These are phyloP conservation scores for Sordariomycetes sp. DNA, from an alignment of 2,329 filamentous ascomycete genomes.

Conservation along the genomic window DNA sequence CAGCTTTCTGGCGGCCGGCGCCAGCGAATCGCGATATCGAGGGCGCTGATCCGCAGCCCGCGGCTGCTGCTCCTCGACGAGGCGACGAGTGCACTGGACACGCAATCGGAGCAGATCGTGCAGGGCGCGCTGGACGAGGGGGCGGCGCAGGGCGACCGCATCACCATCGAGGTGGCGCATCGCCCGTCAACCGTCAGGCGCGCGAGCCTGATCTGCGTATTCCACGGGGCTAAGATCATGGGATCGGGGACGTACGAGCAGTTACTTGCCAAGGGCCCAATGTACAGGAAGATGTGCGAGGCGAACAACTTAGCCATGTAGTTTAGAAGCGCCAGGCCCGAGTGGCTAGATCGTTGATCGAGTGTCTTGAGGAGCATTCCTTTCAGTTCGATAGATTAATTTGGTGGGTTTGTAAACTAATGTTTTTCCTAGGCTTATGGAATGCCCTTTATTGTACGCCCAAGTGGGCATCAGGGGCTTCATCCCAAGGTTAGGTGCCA, in stretches of 20 bases:
- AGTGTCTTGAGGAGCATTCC: too few species aligned
- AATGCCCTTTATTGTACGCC: too few species aligned
- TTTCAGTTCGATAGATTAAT: too few species aligned
- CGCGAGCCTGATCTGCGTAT: conserved; percentile 50
- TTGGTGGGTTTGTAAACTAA: too few species aligned
- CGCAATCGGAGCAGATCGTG: conserved; percentile 51
- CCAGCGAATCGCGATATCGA: conserved; percentile 59
- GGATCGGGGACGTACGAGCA: conserved; percentile 51
- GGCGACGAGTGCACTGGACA: conserved; percentile 54
- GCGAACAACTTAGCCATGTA: background rate
- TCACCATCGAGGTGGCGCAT: conserved; percentile 55
- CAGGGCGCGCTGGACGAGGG: conserved; percentile 44
- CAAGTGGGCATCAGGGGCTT: too few species aligned
- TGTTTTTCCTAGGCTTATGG: too few species aligned
- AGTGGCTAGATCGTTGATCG: too few species aligned
- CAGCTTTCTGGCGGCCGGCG: conserved; percentile 61
- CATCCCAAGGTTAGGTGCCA: too few species aligned
- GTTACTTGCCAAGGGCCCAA: conserved; percentile 31
- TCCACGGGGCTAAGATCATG: conserved; percentile 39
- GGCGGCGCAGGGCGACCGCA: conserved; percentile 15
- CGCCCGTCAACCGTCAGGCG: conserved; percentile 40
- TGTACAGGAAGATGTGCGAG: conserved; percentile 35
- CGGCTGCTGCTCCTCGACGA: conserved; percentile 59
- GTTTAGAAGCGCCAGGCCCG: too few species aligned
- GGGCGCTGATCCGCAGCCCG: conserved; percentile 54